Evolutionary conservation across 2,329 filamentous ascomycete species (phyloP).

Genomic region (Elsinoe fawcettii): DNA sequence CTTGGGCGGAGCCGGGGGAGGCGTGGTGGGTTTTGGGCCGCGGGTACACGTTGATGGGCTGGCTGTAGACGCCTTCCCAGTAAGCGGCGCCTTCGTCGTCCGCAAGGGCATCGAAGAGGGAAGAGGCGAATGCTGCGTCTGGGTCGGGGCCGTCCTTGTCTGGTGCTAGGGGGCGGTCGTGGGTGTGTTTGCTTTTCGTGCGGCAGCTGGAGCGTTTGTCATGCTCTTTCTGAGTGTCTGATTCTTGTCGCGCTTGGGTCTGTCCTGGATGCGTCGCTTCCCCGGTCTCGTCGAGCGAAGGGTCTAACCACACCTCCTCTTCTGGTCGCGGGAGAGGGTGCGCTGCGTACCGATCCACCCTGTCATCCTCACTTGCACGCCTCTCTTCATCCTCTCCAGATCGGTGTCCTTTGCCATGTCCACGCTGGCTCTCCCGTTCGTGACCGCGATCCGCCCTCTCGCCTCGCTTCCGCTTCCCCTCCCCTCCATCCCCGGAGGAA

Average conservation of each 20-base stretch:
- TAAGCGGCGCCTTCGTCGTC: conserved; percentile 91
- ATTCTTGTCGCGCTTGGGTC: neutral
- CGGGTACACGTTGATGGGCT: conserved; percentile 78
- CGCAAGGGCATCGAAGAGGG: conserved; percentile 90
- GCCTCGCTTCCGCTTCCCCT: neutral
- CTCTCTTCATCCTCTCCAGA: neutral
- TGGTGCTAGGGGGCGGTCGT: neutral
- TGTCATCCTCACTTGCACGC: neutral
- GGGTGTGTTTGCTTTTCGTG: neutral
- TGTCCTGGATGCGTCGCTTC: neutral
- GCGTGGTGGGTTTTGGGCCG: conserved; percentile 48
- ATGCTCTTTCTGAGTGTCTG: too few species aligned
- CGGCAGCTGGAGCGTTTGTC: too few species aligned
- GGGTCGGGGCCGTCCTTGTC: conserved; percentile 45
- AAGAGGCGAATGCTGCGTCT: conserved; percentile 77
- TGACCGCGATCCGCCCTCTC: neutral
- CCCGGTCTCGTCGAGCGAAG: neutral
- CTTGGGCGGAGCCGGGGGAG: conserved; percentile 35
- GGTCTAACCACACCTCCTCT: conserved; percentile 12
- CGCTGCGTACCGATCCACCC: conserved; percentile 15
- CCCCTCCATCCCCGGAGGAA: neutral
- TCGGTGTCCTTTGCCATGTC: neutral
- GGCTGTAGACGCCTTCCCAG: conserved; percentile 95
- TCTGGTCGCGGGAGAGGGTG: conserved; percentile 16
- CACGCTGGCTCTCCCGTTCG: neutral